Evolutionary conservation across 2,329 filamentous ascomycete species (phyloP), one percentile per base, ranked within the genome.

Genomic region (Bimuria novae-zelandiae): DNA sequence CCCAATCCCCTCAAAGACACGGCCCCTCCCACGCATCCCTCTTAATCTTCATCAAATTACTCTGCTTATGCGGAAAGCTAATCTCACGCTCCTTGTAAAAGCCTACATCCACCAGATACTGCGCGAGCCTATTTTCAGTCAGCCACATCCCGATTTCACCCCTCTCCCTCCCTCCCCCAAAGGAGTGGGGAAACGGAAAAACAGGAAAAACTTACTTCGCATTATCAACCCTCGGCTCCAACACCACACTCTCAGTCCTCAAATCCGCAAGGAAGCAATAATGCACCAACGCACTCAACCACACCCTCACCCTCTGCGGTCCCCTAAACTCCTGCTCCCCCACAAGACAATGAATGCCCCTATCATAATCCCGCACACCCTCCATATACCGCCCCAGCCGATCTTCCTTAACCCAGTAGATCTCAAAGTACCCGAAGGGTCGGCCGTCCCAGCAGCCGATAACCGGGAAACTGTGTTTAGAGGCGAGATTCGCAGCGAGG

Each of bases 321-420:
- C 93, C 93, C 46, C 93, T 82, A 51, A 92, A 95, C 77, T 94
- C 95, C 64, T 97, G 87, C 75, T 97, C 94, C 1, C 94, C 94
- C 3, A 99, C 83, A 33, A 99, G 78, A 11, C 94, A 85, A 67
- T 99, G 94, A 16, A 97, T 76, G 0, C 94, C 94, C 6, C 94
- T 81, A 64, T 97, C 93, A 75, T 89, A 97, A 64, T 96, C 89
- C 7, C 83, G 84, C 0, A 86, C 84, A 3, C 83, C 81, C 19
- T 81, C 81, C 0, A 95, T 74, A 59, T 90, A 81, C 42, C 81
- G 82, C 0, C 90, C 91, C 0, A 99, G 72, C 0, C 80, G 77
- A 67, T 97, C 94, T 70, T 99, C 94, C 67, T 96, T 96, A 3
- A 94, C 91, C 93, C 94, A 99, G 76, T 99, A 99, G 29, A 99